Evolutionary conservation across 106 monocot genomes (phyloP), one percentile per base, ranked within the genome.

Genomic region (Acanthochlamys bracteata): DNA sequence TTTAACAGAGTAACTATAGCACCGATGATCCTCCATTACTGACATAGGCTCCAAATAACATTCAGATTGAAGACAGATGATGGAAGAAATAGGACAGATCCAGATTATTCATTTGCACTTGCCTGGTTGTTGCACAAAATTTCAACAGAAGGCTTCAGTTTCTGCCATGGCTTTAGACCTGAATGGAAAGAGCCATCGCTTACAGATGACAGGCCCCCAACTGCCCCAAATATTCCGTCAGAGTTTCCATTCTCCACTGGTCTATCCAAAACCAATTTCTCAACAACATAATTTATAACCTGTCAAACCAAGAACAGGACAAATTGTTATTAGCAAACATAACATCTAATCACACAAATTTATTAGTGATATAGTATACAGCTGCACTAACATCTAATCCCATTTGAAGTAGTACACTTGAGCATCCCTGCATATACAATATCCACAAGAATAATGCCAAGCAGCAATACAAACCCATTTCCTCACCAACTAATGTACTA

Each of bases 51-150:
- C 33, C 33, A 33, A 33, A 33, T 3, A 33, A 33, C 33, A 33
- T n/a, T n/a, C n/a, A n/a, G n/a, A 33, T 33, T 33, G 33, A 33
- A 33, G 33, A 33, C 6, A 33, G 33, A 33, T 33, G 33, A 33
- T 33, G 33, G 33, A 33, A 33, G 33, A 33, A 33, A 33, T 6
- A 33, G 49, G 49, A 49, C 12, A 3, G 2, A 2, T 27, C 3
- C n/a, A 55, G 20, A 25, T 13, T 16, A 11, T 20, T 42, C 39
- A 4, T 0, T 39, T 43, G 10, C 22, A 68, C 77, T 71, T 78
- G 69, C 89, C 89, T 89, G 89, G 68, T 76, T 84, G 67, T 89
- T 89, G 55, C 89, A 89, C 24, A 89, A 74, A 49, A 89, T 82
- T 45, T 89, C 89, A 24, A 89, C 65, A 41, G 79, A 64, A 23